phyloP scores from a whole-genome alignment of 2,329 filamentous ascomycete species.

The Aspergillus puulaauensis region DNA sequence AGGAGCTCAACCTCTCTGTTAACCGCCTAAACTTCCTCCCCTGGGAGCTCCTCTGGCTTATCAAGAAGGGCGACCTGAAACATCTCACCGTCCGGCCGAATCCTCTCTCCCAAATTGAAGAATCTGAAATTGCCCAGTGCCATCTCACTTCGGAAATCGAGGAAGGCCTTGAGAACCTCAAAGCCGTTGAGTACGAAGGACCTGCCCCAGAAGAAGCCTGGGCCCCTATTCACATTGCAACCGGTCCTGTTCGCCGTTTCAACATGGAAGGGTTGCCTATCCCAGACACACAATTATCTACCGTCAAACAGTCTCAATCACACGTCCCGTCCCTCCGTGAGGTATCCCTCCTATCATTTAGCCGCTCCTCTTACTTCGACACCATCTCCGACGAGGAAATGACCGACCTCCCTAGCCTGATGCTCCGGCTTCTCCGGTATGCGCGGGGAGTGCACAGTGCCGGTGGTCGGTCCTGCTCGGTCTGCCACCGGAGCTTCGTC shows the following conservation, averaged over 20 bases:
- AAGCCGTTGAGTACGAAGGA: conserved; percentile 25
- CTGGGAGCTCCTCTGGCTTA: conserved; percentile 45
- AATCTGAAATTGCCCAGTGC: conserved; percentile 33
- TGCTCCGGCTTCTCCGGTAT: conserved; percentile 35
- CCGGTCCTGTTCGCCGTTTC: conserved; percentile 30
- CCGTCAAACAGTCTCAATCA: conserved; percentile 3
- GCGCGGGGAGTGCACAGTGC: conserved; percentile 36
- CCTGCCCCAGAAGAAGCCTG: conserved; percentile 30
- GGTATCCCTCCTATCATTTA: conserved; percentile 40
- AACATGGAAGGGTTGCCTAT: conserved; percentile 36
- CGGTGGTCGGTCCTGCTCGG: conserved; percentile 41
- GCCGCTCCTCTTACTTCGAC: conserved; percentile 36
- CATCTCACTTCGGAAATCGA: conserved; percentile 18
- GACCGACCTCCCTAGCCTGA: conserved; percentile 31
- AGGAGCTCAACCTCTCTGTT: conserved; percentile 46
- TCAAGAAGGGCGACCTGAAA: conserved; percentile 37
- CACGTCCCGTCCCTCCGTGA: conserved; percentile 45
- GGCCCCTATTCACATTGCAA: conserved; percentile 38
- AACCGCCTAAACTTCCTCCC: conserved; percentile 46
- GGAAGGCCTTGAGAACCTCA: conserved; percentile 7
- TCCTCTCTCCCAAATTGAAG: conserved; percentile 35
- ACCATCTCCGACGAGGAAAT: conserved; percentile 38
- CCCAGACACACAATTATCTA: conserved; percentile 2
- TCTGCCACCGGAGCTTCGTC: conserved; percentile 42
- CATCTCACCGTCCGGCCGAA: conserved; percentile 42